These are phyloP conservation scores for Aureoboletus auriporus DNA, from an alignment of 768 basidiomycete genomes.

Conservation along the genomic window DNA sequence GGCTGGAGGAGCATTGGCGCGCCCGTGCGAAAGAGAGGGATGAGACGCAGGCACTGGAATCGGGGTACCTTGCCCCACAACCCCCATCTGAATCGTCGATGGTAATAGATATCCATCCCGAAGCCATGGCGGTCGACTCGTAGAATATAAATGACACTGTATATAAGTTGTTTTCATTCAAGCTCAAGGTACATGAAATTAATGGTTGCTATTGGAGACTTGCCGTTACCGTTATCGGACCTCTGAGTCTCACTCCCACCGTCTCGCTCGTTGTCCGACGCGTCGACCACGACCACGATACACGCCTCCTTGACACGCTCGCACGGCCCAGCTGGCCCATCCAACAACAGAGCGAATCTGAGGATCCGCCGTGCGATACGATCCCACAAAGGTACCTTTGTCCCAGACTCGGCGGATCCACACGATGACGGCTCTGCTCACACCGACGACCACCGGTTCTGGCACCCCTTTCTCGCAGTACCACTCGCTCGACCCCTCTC, in stretches of 20 bases:
- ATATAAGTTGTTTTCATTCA: too few relatives aligned
- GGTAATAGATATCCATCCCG: conserved; percentile 5
- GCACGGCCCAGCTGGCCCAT: conserved; percentile 7
- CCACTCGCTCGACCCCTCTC: conserved; percentile 31
- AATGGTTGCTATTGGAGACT: conserved; percentile 16
- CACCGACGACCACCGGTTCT: conserved; percentile 23
- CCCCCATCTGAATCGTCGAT: neutral
- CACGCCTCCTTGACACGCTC: neutral
- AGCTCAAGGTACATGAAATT: too few relatives aligned
- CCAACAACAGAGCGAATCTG: conserved; percentile 10
- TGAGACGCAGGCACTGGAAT: conserved; percentile 17
- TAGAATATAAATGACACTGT: neutral
- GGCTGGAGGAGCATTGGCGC: conserved; percentile 39
- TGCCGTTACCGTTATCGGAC: conserved; percentile 19
- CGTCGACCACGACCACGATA: conserved; percentile 14
- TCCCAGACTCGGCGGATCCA: conserved; percentile 55
- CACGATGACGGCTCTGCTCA: conserved; percentile 23
- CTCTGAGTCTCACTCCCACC: conserved; percentile 1
- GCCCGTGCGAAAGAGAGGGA: conserved; percentile 28
- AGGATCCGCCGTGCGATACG: conserved; percentile 48
- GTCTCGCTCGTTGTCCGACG: conserved; percentile 13
- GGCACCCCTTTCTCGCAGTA: conserved; percentile 29
- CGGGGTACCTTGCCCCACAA: conserved; percentile 13
- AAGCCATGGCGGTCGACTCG: conserved; percentile 19
- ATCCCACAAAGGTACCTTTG: conserved; percentile 35